Evolutionary conservation across 2,329 filamentous ascomycete genomes (phyloP).

Genomic region (Penicillium sp.): DNA sequence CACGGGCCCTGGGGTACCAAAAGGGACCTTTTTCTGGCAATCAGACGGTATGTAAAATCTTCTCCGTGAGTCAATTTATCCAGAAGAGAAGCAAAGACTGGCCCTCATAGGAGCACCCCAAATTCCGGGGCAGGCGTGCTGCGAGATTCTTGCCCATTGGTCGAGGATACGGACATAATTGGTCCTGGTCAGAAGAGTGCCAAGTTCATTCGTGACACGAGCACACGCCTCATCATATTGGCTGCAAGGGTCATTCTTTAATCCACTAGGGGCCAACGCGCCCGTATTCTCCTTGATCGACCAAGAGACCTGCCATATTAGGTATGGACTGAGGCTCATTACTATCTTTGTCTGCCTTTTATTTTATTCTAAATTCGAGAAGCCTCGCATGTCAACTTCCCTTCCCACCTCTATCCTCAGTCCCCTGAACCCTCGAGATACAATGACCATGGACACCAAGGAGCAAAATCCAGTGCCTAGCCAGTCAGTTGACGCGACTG

Average conservation of each 20-base stretch:
- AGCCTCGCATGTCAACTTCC: background rate
- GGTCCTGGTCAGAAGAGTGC: background rate
- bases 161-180: too few relatives aligned
- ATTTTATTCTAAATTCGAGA: background rate
- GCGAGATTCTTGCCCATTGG: too few relatives aligned
- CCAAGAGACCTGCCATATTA: background rate
- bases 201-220: background rate
- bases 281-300: slow-evolving; percentile 1
- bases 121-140: too few relatives aligned
- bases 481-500: background rate
- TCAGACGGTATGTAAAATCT: too few relatives aligned
- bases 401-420: too few relatives aligned
- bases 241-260: background rate
- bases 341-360: background rate
- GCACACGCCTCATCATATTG: background rate
- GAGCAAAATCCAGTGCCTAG: background rate
- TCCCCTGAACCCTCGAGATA: background rate
- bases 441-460: slow-evolving; percentile 8
- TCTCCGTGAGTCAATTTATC: too few relatives aligned
- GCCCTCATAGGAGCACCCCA: too few relatives aligned
- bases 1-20: too few relatives aligned
- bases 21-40: too few relatives aligned
- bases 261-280: background rate
- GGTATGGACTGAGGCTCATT: background rate
- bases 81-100: too few relatives aligned